A percentile compares a stretch with the other conserved stretches of the same genome.
Conservation (phyloP, 805 yeast genomes). For the Jamesozyma piceae region DNA sequence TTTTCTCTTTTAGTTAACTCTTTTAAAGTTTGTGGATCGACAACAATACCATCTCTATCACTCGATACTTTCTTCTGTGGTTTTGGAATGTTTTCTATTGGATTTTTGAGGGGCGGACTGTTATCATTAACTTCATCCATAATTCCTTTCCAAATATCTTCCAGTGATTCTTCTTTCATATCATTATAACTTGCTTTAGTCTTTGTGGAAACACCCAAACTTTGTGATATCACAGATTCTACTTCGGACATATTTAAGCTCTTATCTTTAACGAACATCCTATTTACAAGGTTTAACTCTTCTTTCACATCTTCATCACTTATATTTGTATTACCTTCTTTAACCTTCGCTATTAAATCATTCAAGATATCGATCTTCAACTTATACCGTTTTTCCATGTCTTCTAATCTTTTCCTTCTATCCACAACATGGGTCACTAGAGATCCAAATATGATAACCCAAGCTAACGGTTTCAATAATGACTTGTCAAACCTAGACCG, state of each 20-base stretch:
- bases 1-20: constrained; percentile 17
- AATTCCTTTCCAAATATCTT: constrained; percentile 24
- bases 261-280: constrained; percentile 18
- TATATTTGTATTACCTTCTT: constrained; percentile 32
- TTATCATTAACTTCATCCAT: constrained; percentile 16
- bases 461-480: constrained; percentile 33
- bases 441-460: constrained; percentile 39
- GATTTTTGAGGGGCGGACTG: not conserved
- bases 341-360: constrained; percentile 32
- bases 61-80: not conserved
- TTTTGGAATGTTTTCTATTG: not conserved
- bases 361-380: constrained; percentile 33
- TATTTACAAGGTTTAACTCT: constrained; percentile 34
- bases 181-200: constrained; percentile 6
- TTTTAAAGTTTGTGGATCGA: constrained; percentile 12
- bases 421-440: constrained; percentile 39
- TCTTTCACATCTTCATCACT: constrained; percentile 34
- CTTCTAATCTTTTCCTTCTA: constrained; percentile 33
- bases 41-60: constrained; percentile 13
- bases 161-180: constrained; percentile 18
- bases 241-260: not conserved
- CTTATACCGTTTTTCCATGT: constrained; percentile 32
- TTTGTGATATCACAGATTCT: constrained; percentile 7
- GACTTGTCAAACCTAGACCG: constrained; percentile 26
- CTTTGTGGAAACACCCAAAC: constrained; percentile 9